A percentile compares a stretch with the other conserved stretches of the same genome.
These are phyloP conservation scores for Ophiostoma ulmi DNA, from an alignment of 2,329 filamentous ascomycete species.

Conservation along the genomic window DNA sequence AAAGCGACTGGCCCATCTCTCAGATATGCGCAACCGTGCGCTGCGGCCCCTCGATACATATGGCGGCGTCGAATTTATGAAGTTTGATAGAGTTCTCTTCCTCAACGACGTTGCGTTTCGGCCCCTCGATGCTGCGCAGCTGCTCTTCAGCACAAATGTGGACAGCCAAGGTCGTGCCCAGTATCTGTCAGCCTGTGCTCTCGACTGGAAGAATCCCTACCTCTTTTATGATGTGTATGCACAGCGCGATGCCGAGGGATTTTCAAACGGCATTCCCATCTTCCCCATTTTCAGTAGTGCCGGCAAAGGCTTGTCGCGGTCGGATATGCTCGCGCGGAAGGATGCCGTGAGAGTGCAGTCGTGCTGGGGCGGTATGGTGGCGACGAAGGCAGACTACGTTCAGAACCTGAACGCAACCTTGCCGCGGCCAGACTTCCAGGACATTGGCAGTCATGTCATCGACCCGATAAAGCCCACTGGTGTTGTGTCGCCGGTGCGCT, in stretches of 20 bases:
- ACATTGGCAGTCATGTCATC: slow-evolving; percentile 35
- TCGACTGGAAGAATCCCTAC: slow-evolving; percentile 65
- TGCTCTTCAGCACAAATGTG: slow-evolving; percentile 59
- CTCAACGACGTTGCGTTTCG: slow-evolving; percentile 61
- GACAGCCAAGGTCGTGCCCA: slow-evolving; percentile 47
- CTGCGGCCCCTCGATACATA: slow-evolving; percentile 55
- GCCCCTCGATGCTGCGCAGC: slow-evolving; percentile 48
- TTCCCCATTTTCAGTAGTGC: slow-evolving; percentile 61
- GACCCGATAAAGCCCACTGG: slow-evolving; percentile 34
- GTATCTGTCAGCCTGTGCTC: slow-evolving; percentile 65
- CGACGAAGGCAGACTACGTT: slow-evolving; percentile 58
- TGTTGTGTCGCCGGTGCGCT: slow-evolving; percentile 43
- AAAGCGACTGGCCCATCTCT: slow-evolving; percentile 69
- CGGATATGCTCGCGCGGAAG: slow-evolving; percentile 56
- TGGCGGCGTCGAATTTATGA: slow-evolving; percentile 36
- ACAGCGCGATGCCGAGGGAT: slow-evolving; percentile 60
- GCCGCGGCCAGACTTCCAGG: slow-evolving; percentile 35
- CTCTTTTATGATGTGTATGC: slow-evolving; percentile 72
- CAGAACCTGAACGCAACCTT: slow-evolving; percentile 38
- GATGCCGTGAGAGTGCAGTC: slow-evolving; percentile 65
- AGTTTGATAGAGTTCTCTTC: slow-evolving; percentile 56
- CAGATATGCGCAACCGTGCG: slow-evolving; percentile 67
- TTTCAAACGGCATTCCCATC: slow-evolving; percentile 57
- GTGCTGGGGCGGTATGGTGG: slow-evolving; percentile 75
- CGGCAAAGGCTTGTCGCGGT: slow-evolving; percentile 51